Base-by-base conservation (phyloP, 1,139 yeast species). In the Yamadazyma sp. region DNA sequence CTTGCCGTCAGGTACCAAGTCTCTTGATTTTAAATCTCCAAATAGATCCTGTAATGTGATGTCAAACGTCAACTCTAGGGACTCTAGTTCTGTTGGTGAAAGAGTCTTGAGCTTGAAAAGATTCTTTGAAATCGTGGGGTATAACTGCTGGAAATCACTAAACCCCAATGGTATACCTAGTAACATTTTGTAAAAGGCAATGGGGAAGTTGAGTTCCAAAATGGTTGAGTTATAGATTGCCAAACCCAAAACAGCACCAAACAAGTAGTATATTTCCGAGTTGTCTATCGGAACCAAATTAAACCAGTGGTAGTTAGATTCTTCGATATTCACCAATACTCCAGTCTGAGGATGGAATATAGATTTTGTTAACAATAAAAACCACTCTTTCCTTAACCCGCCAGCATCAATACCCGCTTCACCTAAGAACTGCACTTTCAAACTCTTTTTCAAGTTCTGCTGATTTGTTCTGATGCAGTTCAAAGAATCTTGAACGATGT, bases 341-440 rank as follows among this genome's bases (percentile, higher is more conserved):
- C 88, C 87, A 32, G 80, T 75, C 34, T 67, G 65, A 0, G 89
- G 84, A 51, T 74, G 76, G 53, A 90, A 86, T 2, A 92, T 59
- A 17, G 82, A 82, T 42, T 78, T 76, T 1, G 86, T 81, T 30
- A 92, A 63, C 23, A 89, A 59, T 35, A 81, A 66, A 58, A 92
- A 90, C 97, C 97, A 92, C 54, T 92, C 97, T 55, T 89, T 90
- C 48, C 82, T 78, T 43, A 90, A 68, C 0, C 98, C 98, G 1
- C 97, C 98, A 0, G 89, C 97, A 64, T 92, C 98, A 16, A 92
- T 87, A 35, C 97, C 97, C 0, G 92, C 94, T 53, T 92, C 97
- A 39, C 82, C 82, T 3, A 83, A 60, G 57, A 92, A 92, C 51
- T 86, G 90, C 10, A 92, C 84, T 46, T 80, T 72, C 21, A 90